Evolutionary conservation across 1,139 yeast species (phyloP), one percentile per base, ranked within the genome.

Genomic region (Meyerozyma sp.): DNA sequence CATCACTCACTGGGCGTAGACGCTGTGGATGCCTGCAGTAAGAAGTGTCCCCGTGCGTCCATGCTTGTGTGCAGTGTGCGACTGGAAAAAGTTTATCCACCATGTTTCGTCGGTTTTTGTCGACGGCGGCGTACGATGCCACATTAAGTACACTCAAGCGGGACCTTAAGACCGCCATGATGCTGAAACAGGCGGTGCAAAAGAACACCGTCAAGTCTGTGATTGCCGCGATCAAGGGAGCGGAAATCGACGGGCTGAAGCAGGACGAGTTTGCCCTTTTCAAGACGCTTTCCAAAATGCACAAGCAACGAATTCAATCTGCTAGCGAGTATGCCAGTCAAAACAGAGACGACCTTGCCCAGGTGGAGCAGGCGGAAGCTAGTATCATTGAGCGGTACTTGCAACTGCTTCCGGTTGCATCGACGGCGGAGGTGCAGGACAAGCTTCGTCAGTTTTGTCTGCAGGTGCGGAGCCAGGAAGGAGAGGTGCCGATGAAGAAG

Each of bases 271-370:
- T 73, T 43, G 59, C 66, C 14, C 59, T 82, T 32, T 72, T 66
- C 46, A 79, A 77, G 42, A 56, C 77, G 11, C 65, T 77, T 44
- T 56, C 65, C 20, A 77, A 79, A 45, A 65, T 79, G 63, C 66
- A 77, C 44, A 68, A 73, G 36, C 82, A 81, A 52, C 70, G 88
- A 49, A 58, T 57, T 39, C 78, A 77, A 45, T 75, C 85, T 1
- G 78, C 79, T 36, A 66, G 59, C 7, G 81, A 80, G 50, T 83
- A 74, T 54, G 46, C 59, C 30, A 66, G 67, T 29, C 77, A 79
- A 39, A 66, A 71, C 13, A 70, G 87, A 42, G 66, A 66, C 2
- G 89, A 82, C 50, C 61, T 82, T 46, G 85, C 77, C 3, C 73
- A 70, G 26, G 77, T 72, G 48, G 90, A 83, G 59, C 53, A 65